Evolutionary conservation across 352 stramenopile genomes (phyloP).

Genomic region (Globisporangium canariense): DNA sequence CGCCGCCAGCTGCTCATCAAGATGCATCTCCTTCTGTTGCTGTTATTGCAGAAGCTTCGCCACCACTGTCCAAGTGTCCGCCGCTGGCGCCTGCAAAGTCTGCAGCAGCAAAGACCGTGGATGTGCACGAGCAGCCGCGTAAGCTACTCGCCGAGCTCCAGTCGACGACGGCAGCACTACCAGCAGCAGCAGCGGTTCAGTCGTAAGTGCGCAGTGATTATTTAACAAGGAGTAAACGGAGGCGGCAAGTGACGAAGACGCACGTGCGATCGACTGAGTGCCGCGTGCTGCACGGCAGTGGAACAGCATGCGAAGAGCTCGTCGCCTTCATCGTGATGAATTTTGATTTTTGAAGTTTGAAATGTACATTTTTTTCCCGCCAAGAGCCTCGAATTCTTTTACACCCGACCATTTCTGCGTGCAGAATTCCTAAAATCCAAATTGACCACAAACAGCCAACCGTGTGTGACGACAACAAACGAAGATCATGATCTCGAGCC

Average conservation of each 20-base stretch:
- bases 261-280: too few relatives aligned
- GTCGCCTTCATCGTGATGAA: too few relatives aligned
- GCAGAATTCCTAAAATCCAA: not conserved
- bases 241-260: not conserved
- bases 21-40: not conserved
- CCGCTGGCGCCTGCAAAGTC: conserved; percentile 9
- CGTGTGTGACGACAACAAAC: not conserved
- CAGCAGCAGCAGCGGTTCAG: not conserved
- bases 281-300: too few relatives aligned
- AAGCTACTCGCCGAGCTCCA: conserved; percentile 17
- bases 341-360: not conserved
- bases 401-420: too few relatives aligned
- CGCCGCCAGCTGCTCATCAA: not conserved
- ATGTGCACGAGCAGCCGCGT: conserved; percentile 11
- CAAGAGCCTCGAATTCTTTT: not conserved
- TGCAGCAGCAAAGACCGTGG: not conserved
- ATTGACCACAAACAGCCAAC: not conserved
- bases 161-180: conserved; percentile 7
- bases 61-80: conserved; percentile 8
- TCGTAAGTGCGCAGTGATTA: conserved; percentile 5
- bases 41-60: not conserved
- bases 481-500: conserved; percentile 2
- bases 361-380: conserved; percentile 1
- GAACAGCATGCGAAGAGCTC: too few relatives aligned
- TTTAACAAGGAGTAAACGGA: conserved; percentile 5